Conservation (phyloP, 495 filamentous ascomycete genomes). For the Lepraria neglecta region DNA sequence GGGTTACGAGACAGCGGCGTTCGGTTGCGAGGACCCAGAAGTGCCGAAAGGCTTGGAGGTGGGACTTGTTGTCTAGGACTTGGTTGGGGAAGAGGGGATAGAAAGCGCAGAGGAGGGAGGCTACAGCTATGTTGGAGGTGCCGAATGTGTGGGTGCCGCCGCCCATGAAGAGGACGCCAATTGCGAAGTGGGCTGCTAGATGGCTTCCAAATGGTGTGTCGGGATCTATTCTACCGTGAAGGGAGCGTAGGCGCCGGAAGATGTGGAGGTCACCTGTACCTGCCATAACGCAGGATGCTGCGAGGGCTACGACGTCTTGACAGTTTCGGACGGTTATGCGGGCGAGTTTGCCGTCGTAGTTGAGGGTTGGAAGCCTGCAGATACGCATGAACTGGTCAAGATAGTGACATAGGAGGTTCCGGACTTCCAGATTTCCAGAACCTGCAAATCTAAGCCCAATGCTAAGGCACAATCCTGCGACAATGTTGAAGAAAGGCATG, state of each 20-base stretch:
- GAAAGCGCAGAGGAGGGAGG: slow-evolving; percentile 81
- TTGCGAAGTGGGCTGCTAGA: slow-evolving; percentile 83
- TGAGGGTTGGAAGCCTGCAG: slow-evolving; percentile 56
- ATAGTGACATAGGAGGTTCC: slow-evolving; percentile 76
- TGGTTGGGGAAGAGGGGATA: slow-evolving; percentile 87
- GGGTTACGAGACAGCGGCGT: slow-evolving; percentile 75
- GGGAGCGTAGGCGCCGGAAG: slow-evolving; percentile 79
- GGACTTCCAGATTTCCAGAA: slow-evolving; percentile 61
- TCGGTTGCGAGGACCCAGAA: slow-evolving; percentile 95
- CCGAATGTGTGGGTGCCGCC: slow-evolving; percentile 88
- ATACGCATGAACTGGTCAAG: slow-evolving; percentile 83
- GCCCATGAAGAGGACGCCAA: slow-evolving; percentile 85
- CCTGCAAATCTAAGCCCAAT: slow-evolving; percentile 83
- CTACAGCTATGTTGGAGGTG: slow-evolving; percentile 80
- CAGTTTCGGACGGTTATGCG: slow-evolving; percentile 81
- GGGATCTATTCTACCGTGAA: slow-evolving; percentile 80
- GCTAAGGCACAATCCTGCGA: slow-evolving; percentile 80
- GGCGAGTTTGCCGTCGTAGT: slow-evolving; percentile 76
- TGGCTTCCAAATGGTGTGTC: slow-evolving; percentile 91
- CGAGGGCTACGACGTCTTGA: slow-evolving; percentile 75
- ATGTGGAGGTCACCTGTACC: slow-evolving; percentile 84
- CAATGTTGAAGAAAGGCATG: slow-evolving; percentile 86
- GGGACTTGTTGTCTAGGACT: slow-evolving; percentile 86
- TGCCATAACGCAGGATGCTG: slow-evolving; percentile 85
- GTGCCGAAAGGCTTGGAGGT: slow-evolving; percentile 94